Base-by-base conservation (phyloP, 306 rosid species). In the Ormosia emarginata region DNA sequence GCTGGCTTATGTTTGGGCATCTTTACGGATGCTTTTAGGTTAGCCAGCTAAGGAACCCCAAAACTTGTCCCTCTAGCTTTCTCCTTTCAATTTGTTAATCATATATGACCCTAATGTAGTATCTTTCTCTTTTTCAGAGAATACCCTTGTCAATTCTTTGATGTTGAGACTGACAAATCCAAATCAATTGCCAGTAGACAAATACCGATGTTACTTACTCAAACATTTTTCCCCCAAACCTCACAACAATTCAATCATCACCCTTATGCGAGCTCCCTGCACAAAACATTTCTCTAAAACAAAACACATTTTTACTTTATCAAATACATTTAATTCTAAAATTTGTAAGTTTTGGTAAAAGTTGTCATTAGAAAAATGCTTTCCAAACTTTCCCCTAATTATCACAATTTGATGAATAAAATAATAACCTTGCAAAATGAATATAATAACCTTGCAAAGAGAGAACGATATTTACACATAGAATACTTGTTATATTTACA, bases 1-100 rank as follows among this genome's bases (percentile, higher is more conserved):
- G 99, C 99, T 1, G 99, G 99, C 67, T 94, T 95, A 15, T 95
- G 99, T 83, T 87, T 95, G 79, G 98, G 99, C 74, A 94, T 95
- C 67, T 95, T 90, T 85, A 98, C 92, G 59, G 99, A 95, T 86
- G 99, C 99, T 72, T 95, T 95, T 65, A 93, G 93, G 84, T 80
- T 95, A 62, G 99, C 98, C 58, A 95, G 99, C 87, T 95, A 77
- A 81, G 74, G 36, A 69, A 41, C 70, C 64, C 10, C 72, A 44
- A 59, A 39, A 13, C 63, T 17, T 52, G 44, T 52, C 24, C 58
- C 12, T 52, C 40, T 62, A 71, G 70, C 12, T 64, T 52, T 71
- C 39, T 52, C 18, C 15, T 73, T 50, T 40, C 56, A 46, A 52
- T 37, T 53, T 33, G 18, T 63, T 24, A 29, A 24, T 24, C 24